phyloP scores from a whole-genome alignment of 2,329 filamentous ascomycete genomes.

The Alternaria sp. region DNA sequence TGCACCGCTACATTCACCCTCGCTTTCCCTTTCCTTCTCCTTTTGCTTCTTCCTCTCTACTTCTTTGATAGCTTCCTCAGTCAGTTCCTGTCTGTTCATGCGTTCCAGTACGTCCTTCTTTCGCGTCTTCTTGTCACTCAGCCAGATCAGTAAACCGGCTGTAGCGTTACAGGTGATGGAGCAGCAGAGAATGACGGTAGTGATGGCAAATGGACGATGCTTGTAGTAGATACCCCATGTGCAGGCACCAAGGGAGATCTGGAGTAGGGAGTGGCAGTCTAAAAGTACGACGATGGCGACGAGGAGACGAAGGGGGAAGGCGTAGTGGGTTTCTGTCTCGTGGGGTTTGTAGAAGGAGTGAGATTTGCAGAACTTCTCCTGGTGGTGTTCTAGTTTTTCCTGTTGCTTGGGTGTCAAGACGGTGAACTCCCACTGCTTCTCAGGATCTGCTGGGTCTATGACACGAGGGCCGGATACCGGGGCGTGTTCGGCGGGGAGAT shows the following conservation, averaged over 20 bases:
- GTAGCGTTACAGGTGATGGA: constrained; percentile 80
- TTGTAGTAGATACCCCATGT: constrained; percentile 82
- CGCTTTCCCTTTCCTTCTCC: constrained; percentile 50
- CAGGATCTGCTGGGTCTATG: constrained; percentile 46
- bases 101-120: constrained; percentile 87
- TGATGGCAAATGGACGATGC: constrained; percentile 73
- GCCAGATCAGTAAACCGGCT: constrained; percentile 77
- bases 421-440: constrained; percentile 60
- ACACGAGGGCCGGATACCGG: constrained; percentile 54
- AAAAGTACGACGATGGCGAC: constrained; percentile 80
- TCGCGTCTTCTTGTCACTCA: constrained; percentile 77
- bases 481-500: constrained; percentile 63
- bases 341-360: constrained; percentile 92
- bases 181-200: constrained; percentile 80
- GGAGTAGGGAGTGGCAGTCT: constrained; percentile 80
- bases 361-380: constrained; percentile 79
- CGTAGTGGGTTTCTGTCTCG: constrained; percentile 81
- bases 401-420: constrained; percentile 73
- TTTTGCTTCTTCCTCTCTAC: constrained; percentile 58
- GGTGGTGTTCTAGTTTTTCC: constrained; percentile 75
- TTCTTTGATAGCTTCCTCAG: constrained; percentile 68
- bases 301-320: constrained; percentile 77
- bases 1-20: constrained; percentile 18
- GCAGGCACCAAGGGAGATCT: constrained; percentile 78
- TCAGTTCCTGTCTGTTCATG: constrained; percentile 79